Evolutionary conservation across 2,329 filamentous ascomycete species (phyloP), one percentile per base, ranked within the genome.

Genomic region (Colletotrichum magnum): DNA sequence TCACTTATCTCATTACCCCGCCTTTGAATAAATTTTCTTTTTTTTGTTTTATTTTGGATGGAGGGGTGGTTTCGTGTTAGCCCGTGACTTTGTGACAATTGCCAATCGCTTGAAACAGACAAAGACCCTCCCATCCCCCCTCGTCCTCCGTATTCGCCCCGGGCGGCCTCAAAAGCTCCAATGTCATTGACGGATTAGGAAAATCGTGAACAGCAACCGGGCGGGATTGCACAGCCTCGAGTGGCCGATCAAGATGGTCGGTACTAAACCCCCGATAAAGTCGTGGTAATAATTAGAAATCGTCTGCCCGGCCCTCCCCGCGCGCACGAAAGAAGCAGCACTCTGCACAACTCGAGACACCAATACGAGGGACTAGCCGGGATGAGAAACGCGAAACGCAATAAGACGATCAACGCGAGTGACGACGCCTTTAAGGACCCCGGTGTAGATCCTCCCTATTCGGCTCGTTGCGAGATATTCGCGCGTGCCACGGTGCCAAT

Each of bases 341-440:
- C 32, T 15, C 58, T 21, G 58, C 47, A 45, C 18, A 43, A 60
- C 47, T 60, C 32, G 50, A 62, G 59, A 62, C 59, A 54, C 39
- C 59, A 39, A 54, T 0, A 62, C 50, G 50, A 39, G 59, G 45
- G 24, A 21, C 59, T 62, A 62, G 59, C 59, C 24, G 18, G 50
- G 59, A 54, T 62, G 59, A 62, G 59, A 62, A 62, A 62, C 59
- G 24, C 59, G 59, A 62, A 62, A 62, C 50, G 48, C 48, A 62
- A 53, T 50, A 62, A 62, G 50, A 53, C 39, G 50, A 45, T 47
- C 24, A 36, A 54, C 36, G 7, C 24, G 48, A 54, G 41, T 62
- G 59, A 54, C 59, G 50, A 62, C 24, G 50, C 50, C 45, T 39
- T 47, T n/a, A 24, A n/a, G 13, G n/a, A 62, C 39, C 59, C 50